phyloP scores from a whole-genome alignment of 2,329 filamentous ascomycete genomes.

The Fusarium beomiforme region DNA sequence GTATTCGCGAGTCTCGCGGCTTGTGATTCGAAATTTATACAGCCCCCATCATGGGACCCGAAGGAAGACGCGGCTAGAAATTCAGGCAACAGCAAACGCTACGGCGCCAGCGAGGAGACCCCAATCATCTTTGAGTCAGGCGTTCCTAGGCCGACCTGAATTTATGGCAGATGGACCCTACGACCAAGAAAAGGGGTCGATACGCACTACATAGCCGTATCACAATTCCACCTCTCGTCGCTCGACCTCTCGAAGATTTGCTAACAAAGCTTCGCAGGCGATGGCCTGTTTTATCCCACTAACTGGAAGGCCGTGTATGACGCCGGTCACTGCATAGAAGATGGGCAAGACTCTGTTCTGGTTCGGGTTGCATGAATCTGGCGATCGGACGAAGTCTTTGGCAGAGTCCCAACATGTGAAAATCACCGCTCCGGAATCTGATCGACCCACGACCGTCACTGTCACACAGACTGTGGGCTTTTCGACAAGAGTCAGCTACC shows the following conservation, averaged over 20 bases:
- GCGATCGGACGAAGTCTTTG: no score
- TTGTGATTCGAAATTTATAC: fast-evolving
- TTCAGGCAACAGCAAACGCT: neutral
- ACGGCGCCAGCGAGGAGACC: neutral
- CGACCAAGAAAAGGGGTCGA: fast-evolving
- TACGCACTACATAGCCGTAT: neutral
- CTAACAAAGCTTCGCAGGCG: neutral
- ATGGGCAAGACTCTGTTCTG: neutral
- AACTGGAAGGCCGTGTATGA: neutral
- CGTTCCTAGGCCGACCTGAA: neutral
- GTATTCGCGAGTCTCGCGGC: neutral
- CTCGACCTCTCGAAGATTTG: no score
- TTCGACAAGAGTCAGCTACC: neutral
- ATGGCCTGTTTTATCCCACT: fast-evolving
- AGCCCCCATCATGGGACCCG: neutral
- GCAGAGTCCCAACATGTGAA: neutral
- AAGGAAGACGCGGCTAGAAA: fast-evolving
- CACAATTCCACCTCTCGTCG: neutral
- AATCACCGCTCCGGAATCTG: neutral
- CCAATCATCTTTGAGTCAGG: neutral
- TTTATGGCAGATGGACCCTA: neutral
- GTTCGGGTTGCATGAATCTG: neutral
- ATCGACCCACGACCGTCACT: no score
- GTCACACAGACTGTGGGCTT: neutral
- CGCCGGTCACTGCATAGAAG: fast-evolving